Conservation (phyloP, 2,329 filamentous ascomycete species). For the Cytospora chrysosperma region DNA sequence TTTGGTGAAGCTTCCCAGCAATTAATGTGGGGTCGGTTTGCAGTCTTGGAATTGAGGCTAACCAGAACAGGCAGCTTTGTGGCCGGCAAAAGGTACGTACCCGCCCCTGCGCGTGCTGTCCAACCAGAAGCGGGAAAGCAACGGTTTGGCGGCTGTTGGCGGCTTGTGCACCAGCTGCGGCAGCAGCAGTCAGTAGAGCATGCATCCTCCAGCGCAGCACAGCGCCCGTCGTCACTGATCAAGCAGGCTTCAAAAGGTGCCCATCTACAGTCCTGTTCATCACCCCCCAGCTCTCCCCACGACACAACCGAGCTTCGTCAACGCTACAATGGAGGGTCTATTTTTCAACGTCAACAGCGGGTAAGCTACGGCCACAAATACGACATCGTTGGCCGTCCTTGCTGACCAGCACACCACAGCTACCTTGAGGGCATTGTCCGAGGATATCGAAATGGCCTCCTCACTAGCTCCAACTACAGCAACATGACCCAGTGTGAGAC, state of each 20-base stretch:
- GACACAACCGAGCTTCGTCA: slow-evolving; percentile 4
- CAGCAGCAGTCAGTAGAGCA: background rate
- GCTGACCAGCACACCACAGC: slow-evolving; percentile 47
- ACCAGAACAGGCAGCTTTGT: background rate
- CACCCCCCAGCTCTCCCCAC: background rate
- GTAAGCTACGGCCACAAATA: slow-evolving; percentile 42
- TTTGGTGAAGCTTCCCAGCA: slow-evolving; percentile 19
- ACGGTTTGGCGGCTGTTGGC: background rate
- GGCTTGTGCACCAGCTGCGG: slow-evolving; percentile 11
- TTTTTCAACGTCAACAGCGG: slow-evolving; percentile 94
- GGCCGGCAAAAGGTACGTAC: slow-evolving; percentile 9
- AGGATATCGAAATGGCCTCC: slow-evolving; percentile 90
- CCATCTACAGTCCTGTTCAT: background rate
- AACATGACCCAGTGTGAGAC: slow-evolving; percentile 98
- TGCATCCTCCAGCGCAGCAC: background rate
- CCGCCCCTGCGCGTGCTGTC: background rate
- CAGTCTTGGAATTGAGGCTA: slow-evolving; percentile 5
- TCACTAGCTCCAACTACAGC: slow-evolving; percentile 87
- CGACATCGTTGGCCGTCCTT: background rate
- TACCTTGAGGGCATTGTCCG: slow-evolving; percentile 97
- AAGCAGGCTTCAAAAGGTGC: background rate
- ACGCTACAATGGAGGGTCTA: slow-evolving; percentile 74
- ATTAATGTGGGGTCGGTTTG: slow-evolving; percentile 21
- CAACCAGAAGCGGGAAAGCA: slow-evolving; percentile 6
- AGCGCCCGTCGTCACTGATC: slow-evolving; percentile 21